Base-by-base conservation (phyloP, 176 grass and related monocot species). In the Poa pratensis region DNA sequence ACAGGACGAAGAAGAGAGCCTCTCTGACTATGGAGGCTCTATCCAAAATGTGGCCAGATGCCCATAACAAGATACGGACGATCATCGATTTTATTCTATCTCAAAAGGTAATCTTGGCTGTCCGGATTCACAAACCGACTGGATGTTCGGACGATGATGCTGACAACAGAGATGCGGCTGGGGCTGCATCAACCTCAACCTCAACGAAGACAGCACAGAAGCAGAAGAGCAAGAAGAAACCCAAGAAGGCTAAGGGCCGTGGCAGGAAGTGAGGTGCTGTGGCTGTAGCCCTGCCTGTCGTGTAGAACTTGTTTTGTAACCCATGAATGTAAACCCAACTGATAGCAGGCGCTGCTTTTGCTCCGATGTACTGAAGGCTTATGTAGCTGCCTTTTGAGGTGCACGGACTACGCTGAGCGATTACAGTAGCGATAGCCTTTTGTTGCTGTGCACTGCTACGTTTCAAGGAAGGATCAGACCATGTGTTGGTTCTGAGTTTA, bases 201-300 rank as follows among this genome's bases (percentile, higher is more conserved):
- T 82, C 72, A 0, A 82, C 59, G 70, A 71, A 61, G 28, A 81
- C 59, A 9, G 51, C n/a, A 7, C 48, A 76, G 17, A 89, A 86
- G 52, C 54, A 73, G 64, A 77, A 86, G 34, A 45, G 16, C 28
- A 90, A 67, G 72, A 84, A 84, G 67, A 86, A 82, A 64, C 8
- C 77, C 18, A 82, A 19, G 14, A 69, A 80, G 19, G 59, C 61
- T 1, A 84, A 37, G 45, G 53, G 83, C 19, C 9, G 51, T 1
- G 64, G 83, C 40, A 86, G 9, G 88, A 90, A 90, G 53, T 90
- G 65, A 86, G 39, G 27, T 60, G 69, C 22, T 37, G 4, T 51
- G 11, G 46, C 46, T 49, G 13, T 62, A 27, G 8, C 5, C 13
- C 18, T 26, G 7, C 24, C 26, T 7, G 26, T 19, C 26, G 16